A percentile compares a stretch with the other conserved stretches of the same genome.
These are phyloP conservation scores for Trypanosoma rangeli DNA, from an alignment of 208 protist genomes.

Conservation along the genomic window DNA sequence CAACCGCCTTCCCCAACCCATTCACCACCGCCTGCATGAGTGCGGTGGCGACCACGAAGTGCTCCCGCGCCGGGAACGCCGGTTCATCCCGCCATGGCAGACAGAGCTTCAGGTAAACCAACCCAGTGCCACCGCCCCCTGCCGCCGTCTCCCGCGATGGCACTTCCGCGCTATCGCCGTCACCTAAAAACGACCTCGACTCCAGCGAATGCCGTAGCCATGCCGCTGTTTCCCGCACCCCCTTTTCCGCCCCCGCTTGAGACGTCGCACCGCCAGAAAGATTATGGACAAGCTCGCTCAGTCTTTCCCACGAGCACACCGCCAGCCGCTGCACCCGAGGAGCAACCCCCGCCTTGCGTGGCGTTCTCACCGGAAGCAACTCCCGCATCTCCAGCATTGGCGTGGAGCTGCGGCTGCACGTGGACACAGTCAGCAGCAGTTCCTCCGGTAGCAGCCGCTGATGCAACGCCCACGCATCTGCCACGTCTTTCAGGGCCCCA, in stretches of 20 bases:
- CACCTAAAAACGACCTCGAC: slow-evolving; percentile 1
- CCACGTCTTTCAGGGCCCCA: slow-evolving; percentile 44
- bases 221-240: background rate
- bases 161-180: background rate
- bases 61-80: slow-evolving; percentile 10
- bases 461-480: slow-evolving; percentile 30
- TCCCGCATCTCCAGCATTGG: slow-evolving; percentile 31
- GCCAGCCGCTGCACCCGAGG: slow-evolving; percentile 11
- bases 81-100: slow-evolving; percentile 28
- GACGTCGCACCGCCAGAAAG: background rate
- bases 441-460: slow-evolving; percentile 31
- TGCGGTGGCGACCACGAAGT: slow-evolving; percentile 11
- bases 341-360: background rate
- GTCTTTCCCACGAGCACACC: slow-evolving; percentile 26
- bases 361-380: slow-evolving; percentile 6
- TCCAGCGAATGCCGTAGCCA: slow-evolving; percentile 6
- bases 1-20: slow-evolving; percentile 27
- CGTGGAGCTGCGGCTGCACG: slow-evolving; percentile 15
- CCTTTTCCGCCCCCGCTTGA: background rate
- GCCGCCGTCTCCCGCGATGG: background rate
- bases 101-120: slow-evolving; percentile 18
- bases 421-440: slow-evolving; percentile 39
- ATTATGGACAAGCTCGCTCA: slow-evolving; percentile 7
- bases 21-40: slow-evolving; percentile 26
- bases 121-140: background rate